phyloP scores from a whole-genome alignment of 2,329 filamentous ascomycete genomes.

The Trichoderma oligosporum region DNA sequence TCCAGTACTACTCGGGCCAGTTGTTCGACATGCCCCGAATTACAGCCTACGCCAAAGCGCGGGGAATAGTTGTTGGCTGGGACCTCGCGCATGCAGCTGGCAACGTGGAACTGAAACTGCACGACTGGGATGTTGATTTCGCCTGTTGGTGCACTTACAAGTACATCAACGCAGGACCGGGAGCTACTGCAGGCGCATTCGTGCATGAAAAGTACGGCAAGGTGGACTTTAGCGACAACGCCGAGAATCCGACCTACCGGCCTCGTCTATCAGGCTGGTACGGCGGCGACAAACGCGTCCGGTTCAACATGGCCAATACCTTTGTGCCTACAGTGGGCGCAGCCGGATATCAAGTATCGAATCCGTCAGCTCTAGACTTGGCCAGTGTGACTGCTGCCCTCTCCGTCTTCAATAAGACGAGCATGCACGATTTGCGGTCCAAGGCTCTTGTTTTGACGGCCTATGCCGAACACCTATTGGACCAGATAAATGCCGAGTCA shows the following conservation, averaged over 20 bases:
- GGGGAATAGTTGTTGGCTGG: constrained; percentile 75
- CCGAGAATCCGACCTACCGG: constrained; percentile 46
- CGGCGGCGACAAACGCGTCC: constrained; percentile 69
- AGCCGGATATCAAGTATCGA: constrained; percentile 78
- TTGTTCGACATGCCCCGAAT: constrained; percentile 78
- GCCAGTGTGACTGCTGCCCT: constrained; percentile 70
- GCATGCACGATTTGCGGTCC: constrained; percentile 62
- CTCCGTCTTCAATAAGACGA: constrained; percentile 68
- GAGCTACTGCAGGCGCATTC: constrained; percentile 74
- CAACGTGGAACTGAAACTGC: constrained; percentile 73
- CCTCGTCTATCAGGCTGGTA: constrained; percentile 81
- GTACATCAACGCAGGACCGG: constrained; percentile 84
- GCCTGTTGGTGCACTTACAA: constrained; percentile 94
- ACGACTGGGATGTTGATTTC: constrained; percentile 90
- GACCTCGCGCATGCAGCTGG: constrained; percentile 84
- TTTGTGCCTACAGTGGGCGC: constrained; percentile 77
- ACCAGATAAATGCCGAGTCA: constrained; percentile 38
- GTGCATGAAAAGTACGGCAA: constrained; percentile 71
- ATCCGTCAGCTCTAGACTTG: constrained; percentile 73
- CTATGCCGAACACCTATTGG: constrained; percentile 69
- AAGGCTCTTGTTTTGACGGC: constrained; percentile 71
- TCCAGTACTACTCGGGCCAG: constrained; percentile 92
- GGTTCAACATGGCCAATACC: constrained; percentile 79
- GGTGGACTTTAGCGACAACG: constrained; percentile 42
- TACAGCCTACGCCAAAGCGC: constrained; percentile 68